Base-by-base conservation (phyloP, 2,329 filamentous ascomycete species). In the Cordyceps militaris region DNA sequence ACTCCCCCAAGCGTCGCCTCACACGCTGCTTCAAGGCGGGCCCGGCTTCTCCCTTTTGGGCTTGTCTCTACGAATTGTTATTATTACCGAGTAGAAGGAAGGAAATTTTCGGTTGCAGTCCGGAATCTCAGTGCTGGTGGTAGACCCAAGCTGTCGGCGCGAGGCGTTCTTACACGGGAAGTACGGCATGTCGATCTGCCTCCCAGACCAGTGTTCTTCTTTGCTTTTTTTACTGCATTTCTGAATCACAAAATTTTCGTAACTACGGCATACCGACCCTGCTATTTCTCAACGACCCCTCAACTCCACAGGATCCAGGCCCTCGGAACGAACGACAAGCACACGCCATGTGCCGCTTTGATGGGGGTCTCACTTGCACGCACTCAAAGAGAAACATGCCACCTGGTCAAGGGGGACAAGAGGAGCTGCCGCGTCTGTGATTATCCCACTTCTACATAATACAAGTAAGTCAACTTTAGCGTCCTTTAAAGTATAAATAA, bases 291-390 rank as follows among this genome's bases (percentile, higher is more conserved):
- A 34, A 26, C 32, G 32, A 23, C 44, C 44, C 32, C 55, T 21
- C 24, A 44, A 44, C 19, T 40, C 26, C 23, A 43, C 52, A 51
- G 36, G 51, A 36, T 50, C 46, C 36, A 50, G 55, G 11, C 55
- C 46, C 46, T 57, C 36, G 55, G 47, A 44, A 57, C 51, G 55
- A 57, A 57, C 55, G 46, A 44, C 53, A 48, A 55, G 43, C 43
- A 36, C 53, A 42, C 11, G 53, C 43, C 53, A 56, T 56, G 53
- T 56, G 53, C 26, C 53, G n/a, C 43, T 23, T 5, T 16, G 30
- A 49, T 28, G 30, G 16, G 43, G 47, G 23, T 49, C 21, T 42
- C 50, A 53, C 48, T 38, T 38, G 34, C 14, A 38, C 34, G 34
- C n/a, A 38, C 34, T 38, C 34, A 38, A 38, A 11, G 5, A 34